Conservation (phyloP, 257 asterid genomes). For the Agastache rugosa region DNA sequence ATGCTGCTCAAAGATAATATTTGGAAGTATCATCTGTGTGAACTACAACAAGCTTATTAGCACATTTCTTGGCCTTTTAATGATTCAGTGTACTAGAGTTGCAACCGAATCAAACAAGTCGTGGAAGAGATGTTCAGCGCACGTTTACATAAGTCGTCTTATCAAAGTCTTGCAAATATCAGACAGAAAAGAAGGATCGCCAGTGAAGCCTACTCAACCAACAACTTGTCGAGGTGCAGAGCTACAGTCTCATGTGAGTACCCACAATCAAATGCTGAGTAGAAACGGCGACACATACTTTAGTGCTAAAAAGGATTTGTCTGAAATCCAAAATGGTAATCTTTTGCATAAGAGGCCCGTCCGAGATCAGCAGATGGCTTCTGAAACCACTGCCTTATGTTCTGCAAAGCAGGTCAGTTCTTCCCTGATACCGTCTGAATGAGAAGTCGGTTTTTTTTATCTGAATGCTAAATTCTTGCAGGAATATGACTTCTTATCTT, state of each 20-base stretch:
- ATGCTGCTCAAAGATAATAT: conserved; percentile 22
- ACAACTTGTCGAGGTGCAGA: conserved; percentile 38
- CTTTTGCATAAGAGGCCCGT: conserved; percentile 58
- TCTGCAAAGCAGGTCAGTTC: conserved; percentile 52
- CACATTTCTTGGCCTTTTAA: conserved; percentile 11
- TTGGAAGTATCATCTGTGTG: conserved; percentile 11
- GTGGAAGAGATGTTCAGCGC: conserved; percentile 70
- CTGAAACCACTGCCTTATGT: conserved; percentile 42
- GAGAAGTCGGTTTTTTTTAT: background rate
- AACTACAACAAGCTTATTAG: conserved; percentile 7
- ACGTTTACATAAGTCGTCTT: conserved; percentile 64
- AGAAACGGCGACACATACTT: conserved; percentile 34
- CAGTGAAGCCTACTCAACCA: conserved; percentile 42
- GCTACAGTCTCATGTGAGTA: conserved; percentile 32
- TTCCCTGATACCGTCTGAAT: background rate
- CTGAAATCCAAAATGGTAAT: conserved; percentile 56
- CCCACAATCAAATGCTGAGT: conserved; percentile 16
- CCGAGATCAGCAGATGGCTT: conserved; percentile 60
- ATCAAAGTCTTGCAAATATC: conserved; percentile 56
- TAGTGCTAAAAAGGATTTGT: conserved; percentile 41
- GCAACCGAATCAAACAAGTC: conserved; percentile 45
- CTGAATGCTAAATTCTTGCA: conserved; percentile 39
- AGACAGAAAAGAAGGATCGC: conserved; percentile 39
- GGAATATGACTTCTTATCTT: conserved; percentile 55
- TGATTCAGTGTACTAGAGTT: conserved; percentile 45